Base-by-base conservation (phyloP, 768 basidiomycete genomes). In the Lactifluus pinguis region DNA sequence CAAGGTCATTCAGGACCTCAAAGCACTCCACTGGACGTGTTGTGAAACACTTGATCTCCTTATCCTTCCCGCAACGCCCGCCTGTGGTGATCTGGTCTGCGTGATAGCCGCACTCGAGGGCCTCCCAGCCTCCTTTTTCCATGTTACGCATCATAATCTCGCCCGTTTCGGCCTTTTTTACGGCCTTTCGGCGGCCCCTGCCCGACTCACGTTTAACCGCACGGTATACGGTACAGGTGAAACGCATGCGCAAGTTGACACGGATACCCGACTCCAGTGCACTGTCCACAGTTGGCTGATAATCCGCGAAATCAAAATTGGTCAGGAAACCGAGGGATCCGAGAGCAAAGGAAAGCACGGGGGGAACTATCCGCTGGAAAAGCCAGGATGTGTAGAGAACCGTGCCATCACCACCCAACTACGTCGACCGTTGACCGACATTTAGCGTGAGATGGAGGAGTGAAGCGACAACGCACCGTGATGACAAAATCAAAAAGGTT, bases 381-480 rank as follows among this genome's bases (percentile, higher is more conserved):
- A 99, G 78, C 97, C 97, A 98, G 3, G 97, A 98, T 6, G 97
- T 97, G 76, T 98, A 99, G 15, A 99, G 82, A 2, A 98, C 95
- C 0, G 97, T 99, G 14, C 97, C 97, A 71, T 99, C 97, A 10
- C 97, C 97, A 50, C 97, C 97, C 63, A 98, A 86, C 95, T 98
- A 69, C 34, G 47, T 41, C 49, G 48, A 52, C 29, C 32, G 41
- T 41, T 50, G 48, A 52, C 32, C 32, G 41, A 21, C 15, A 34
- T 11, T 45, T n/a, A 49, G 47, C 4, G 8, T 47, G 30, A 52
- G 53, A 51, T 19, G 21, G 7, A 44, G 48, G 48, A 29, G 36
- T 13, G 32, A 51, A 32, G 10, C 11, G 4, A 30, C 15, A 30
- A 77, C 91, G 75, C 69, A 97, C 94, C 32, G 97, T 98, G 49